Evolutionary conservation across 192 early-diverging fungal species (phyloP).

Genomic region (Linnemannia zychae): DNA sequence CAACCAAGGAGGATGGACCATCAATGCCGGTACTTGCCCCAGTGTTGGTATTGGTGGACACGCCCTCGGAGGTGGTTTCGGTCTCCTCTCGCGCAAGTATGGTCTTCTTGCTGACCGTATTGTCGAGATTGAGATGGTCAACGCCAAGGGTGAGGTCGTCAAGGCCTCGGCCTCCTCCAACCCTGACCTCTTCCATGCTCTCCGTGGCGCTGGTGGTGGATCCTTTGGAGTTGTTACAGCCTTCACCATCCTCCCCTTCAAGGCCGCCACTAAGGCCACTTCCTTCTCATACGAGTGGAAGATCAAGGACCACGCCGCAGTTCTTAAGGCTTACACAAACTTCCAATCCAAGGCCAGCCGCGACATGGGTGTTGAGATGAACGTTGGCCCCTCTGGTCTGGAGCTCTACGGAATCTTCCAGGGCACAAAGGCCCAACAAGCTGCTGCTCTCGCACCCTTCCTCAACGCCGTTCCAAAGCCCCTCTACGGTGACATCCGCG

Average conservation of each 20-base stretch:
- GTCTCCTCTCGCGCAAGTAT: slow-evolving; percentile 62
- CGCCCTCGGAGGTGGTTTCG: slow-evolving; percentile 70
- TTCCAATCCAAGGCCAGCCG: slow-evolving; percentile 22
- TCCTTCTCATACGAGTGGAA: slow-evolving; percentile 44
- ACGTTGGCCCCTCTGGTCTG: slow-evolving; percentile 28
- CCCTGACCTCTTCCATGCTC: slow-evolving; percentile 72
- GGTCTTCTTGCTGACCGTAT: slow-evolving; percentile 69
- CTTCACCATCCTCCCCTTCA: slow-evolving; percentile 48
- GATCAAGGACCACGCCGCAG: slow-evolving; percentile 12
- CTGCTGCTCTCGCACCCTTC: slow-evolving; percentile 26
- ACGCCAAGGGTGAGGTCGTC: slow-evolving; percentile 63
- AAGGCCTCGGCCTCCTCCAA: slow-evolving; percentile 51
- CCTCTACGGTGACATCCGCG: slow-evolving; percentile 13
- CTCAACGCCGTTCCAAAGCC: slow-evolving; percentile 28
- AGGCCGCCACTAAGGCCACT: slow-evolving; percentile 48
- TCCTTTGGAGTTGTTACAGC: slow-evolving; percentile 62
- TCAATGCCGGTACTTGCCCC: slow-evolving; percentile 70
- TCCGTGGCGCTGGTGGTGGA: slow-evolving; percentile 73
- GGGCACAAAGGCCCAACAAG: slow-evolving; percentile 27
- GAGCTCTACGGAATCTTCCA: slow-evolving; percentile 49
- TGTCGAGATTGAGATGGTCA: slow-evolving; percentile 59
- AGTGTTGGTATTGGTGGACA: slow-evolving; percentile 73
- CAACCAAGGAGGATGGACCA: slow-evolving; percentile 52
- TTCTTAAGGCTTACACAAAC: slow-evolving; percentile 37
- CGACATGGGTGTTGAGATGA: slow-evolving; percentile 55